phyloP scores from a whole-genome alignment of 2,329 filamentous ascomycete species.

The Teratosphaeria pseudoeucalypti region DNA sequence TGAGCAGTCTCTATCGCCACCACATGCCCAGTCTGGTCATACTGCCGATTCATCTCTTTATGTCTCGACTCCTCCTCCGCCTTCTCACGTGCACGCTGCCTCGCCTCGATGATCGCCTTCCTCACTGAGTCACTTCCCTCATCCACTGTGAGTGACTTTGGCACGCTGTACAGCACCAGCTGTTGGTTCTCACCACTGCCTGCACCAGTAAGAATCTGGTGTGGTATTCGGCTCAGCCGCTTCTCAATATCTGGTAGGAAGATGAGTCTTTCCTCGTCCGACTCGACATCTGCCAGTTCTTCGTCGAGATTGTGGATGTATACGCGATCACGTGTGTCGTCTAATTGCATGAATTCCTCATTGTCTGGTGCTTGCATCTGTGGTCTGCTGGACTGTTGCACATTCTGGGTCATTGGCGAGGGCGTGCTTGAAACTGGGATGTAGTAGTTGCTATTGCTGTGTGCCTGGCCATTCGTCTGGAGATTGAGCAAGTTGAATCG shows the following conservation, averaged over 20 bases:
- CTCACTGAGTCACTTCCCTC: constrained; percentile 65
- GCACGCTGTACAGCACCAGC: constrained; percentile 75
- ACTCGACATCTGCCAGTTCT: constrained; percentile 63
- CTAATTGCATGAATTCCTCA: constrained; percentile 67
- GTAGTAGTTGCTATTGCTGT: constrained; percentile 51
- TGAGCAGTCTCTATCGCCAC: constrained; percentile 23
- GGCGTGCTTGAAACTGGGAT: constrained; percentile 44
- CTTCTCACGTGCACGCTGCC: constrained; percentile 55
- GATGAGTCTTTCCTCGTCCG: constrained; percentile 53
- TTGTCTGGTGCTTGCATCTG: constrained; percentile 3
- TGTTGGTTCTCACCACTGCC: constrained; percentile 50
- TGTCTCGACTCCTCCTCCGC: constrained; percentile 18
- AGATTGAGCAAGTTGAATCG: constrained; percentile 60
- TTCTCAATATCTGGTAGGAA: constrained; percentile 82
- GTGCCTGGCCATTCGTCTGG: constrained; percentile 24
- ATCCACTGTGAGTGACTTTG: constrained; percentile 62
- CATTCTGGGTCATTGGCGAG: not conserved
- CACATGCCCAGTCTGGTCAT: constrained; percentile 11
- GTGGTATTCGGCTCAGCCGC: constrained; percentile 62
- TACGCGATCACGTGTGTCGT: constrained; percentile 76
- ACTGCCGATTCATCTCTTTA: constrained; percentile 23
- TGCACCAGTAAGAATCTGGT: constrained; percentile 48
- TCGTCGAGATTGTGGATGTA: constrained; percentile 87
- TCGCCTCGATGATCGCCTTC: constrained; percentile 72
- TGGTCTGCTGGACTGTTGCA: constrained; percentile 43